A percentile compares a stretch with the other conserved stretches of the same genome.
Conservation (phyloP, 2,329 filamentous ascomycete species). For the Aspergillus oerlinghausenensis region DNA sequence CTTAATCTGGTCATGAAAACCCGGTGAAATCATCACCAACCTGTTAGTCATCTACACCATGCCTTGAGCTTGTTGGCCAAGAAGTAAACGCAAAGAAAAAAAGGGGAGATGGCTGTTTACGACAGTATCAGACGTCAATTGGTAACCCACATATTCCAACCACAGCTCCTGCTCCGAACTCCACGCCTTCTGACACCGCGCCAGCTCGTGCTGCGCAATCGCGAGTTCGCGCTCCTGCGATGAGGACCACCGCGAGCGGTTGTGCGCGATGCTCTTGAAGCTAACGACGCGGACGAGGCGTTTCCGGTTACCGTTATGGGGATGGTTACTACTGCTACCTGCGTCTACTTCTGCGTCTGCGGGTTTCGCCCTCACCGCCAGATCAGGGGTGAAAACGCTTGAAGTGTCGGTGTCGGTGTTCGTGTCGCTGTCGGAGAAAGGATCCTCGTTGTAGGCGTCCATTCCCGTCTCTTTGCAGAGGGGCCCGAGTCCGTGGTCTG, state of each 20-base stretch:
- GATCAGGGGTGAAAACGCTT: not conserved
- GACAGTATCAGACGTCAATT: not conserved
- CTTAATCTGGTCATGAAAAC: conserved; percentile 21
- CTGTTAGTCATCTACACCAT: not conserved
- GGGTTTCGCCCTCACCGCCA: conserved; percentile 11
- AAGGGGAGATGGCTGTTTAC: not conserved
- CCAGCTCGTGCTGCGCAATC: conserved; percentile 25
- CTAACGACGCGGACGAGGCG: conserved; percentile 23
- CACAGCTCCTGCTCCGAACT: conserved; percentile 35
- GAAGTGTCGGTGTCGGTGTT: not conserved
- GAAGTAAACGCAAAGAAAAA: conserved; percentile 1
- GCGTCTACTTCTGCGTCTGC: not conserved
- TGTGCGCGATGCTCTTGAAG: conserved; percentile 29
- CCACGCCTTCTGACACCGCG: conserved; percentile 33
- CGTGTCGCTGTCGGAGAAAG: conserved; percentile 1
- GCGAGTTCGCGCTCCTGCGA: conserved; percentile 27
- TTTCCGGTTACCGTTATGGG: conserved; percentile 7
- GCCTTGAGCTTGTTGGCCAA: not conserved
- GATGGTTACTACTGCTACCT: conserved; percentile 6
- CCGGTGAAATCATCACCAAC: not conserved
- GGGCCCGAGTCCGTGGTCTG: not conserved
- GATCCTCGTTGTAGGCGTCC: conserved; percentile 1
- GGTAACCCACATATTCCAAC: conserved; percentile 28
- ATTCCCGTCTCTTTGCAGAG: not conserved
- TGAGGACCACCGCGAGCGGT: conserved; percentile 23